phyloP scores from a whole-genome alignment of 371 early-diverging fungal species.

The Apophysomyces sp. region DNA sequence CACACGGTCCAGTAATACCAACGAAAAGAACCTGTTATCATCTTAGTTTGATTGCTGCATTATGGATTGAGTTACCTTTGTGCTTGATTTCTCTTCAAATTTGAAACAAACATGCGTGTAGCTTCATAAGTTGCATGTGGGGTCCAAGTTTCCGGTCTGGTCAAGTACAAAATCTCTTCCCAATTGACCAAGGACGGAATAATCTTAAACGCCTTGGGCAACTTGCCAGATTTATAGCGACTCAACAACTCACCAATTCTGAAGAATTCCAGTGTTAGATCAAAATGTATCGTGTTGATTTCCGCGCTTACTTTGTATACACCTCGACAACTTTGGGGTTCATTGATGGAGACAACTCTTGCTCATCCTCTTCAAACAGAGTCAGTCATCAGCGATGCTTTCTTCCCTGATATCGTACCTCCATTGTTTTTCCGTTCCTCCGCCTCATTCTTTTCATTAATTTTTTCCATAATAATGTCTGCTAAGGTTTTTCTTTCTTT shows the following conservation, averaged over 20 bases:
- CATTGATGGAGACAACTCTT: constrained; percentile 55
- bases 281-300: not conserved
- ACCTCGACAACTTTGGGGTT: constrained; percentile 94
- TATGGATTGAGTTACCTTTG: constrained; percentile 54
- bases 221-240: constrained; percentile 93
- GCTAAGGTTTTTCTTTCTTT: constrained; percentile 84
- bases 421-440: constrained; percentile 24
- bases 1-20: constrained; percentile 88
- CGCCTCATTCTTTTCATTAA: constrained; percentile 69
- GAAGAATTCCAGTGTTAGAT: not conserved
- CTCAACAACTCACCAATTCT: constrained; percentile 88
- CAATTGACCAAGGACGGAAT: constrained; percentile 94
- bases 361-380: constrained; percentile 19
- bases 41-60: constrained; percentile 65
- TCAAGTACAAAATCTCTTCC: constrained; percentile 94
- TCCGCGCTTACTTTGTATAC: constrained; percentile 76
- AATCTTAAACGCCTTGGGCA: constrained; percentile 99
- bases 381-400: constrained; percentile 14
- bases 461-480: constrained; percentile 94
- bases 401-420: constrained; percentile 23
- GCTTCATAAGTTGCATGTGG: constrained; percentile 96
- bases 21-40: constrained; percentile 70
- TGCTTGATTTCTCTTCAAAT: constrained; percentile 90
- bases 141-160: constrained; percentile 92
- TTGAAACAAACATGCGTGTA: constrained; percentile 94